phyloP scores from a whole-genome alignment of 306 rosid species.

The Dalbergia cultrata region DNA sequence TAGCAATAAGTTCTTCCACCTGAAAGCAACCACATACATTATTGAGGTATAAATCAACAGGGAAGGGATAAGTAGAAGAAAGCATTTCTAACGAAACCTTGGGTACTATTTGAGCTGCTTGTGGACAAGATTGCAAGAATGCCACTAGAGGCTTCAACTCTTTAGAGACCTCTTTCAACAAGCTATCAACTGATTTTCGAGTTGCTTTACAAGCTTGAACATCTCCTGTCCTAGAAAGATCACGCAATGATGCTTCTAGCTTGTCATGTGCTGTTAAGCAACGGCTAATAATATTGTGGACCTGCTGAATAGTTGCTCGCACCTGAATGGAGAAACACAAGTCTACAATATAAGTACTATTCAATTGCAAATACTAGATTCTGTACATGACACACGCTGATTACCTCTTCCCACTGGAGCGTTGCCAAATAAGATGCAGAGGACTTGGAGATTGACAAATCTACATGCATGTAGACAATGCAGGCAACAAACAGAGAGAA shows the following conservation, averaged over 20 bases:
- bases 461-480: slow-evolving; percentile 79
- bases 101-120: slow-evolving; percentile 79
- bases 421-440: slow-evolving; percentile 93
- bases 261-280: slow-evolving; percentile 78
- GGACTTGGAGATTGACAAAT: slow-evolving; percentile 91
- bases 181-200: slow-evolving; percentile 83
- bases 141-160: slow-evolving; percentile 77
- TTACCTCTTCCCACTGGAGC: slow-evolving; percentile 97
- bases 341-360: slow-evolving; percentile 14
- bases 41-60: slow-evolving; percentile 25
- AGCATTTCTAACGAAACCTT: slow-evolving; percentile 63
- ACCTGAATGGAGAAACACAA: slow-evolving; percentile 66
- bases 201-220: slow-evolving; percentile 90
- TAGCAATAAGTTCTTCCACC: slow-evolving; percentile 89
- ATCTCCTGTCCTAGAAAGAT: slow-evolving; percentile 93
- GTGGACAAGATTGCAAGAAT: slow-evolving; percentile 82
- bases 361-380: slow-evolving; percentile 34
- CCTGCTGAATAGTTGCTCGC: slow-evolving; percentile 70
- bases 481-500: slow-evolving; percentile 81
- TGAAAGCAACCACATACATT: slow-evolving; percentile 43
- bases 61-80: slow-evolving; percentile 32
- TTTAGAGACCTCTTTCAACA: slow-evolving; percentile 84
- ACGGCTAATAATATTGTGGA: slow-evolving; percentile 65
- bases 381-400: slow-evolving; percentile 35
- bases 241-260: slow-evolving; percentile 86